These are phyloP conservation scores for Moricandia moricandioides DNA, from an alignment of 345 rosid genomes.

Conservation along the genomic window DNA sequence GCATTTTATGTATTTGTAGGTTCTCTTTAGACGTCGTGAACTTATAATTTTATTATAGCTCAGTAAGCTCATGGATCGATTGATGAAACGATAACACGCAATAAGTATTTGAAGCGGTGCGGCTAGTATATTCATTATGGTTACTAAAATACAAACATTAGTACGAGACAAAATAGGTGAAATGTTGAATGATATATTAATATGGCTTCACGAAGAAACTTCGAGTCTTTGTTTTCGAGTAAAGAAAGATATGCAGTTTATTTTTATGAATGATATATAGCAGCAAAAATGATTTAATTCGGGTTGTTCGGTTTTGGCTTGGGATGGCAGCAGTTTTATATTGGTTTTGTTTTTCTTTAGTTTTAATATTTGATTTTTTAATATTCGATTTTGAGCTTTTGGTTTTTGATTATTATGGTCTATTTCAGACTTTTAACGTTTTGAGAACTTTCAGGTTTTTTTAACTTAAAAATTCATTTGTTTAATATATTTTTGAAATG, in stretches of 20 bases:
- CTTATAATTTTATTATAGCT: neutral
- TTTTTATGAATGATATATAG: neutral
- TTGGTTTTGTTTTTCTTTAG: neutral
- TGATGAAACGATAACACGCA: neutral
- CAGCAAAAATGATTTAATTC: neutral
- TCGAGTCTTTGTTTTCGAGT: neutral
- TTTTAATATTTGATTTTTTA: neutral
- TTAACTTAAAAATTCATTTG: neutral
- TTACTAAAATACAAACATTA: constrained; percentile 6
- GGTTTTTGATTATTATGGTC: neutral
- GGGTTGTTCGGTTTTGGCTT: neutral
- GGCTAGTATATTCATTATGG: neutral
- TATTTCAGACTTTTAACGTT: neutral
- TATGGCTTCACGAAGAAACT: neutral
- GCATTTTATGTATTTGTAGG: constrained; percentile 1
- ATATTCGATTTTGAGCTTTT: neutral
- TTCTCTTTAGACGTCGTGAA: neutral
- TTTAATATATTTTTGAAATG: neutral
- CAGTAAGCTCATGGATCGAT: neutral
- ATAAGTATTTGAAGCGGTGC: constrained; percentile 30
- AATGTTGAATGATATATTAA: neutral
- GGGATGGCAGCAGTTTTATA: neutral
- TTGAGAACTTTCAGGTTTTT: no score
- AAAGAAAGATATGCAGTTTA: neutral
- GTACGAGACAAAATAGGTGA: constrained; percentile 11